Conservation (phyloP, 148 eudicot genomes). For the Dysphania ambrosioides region DNA sequence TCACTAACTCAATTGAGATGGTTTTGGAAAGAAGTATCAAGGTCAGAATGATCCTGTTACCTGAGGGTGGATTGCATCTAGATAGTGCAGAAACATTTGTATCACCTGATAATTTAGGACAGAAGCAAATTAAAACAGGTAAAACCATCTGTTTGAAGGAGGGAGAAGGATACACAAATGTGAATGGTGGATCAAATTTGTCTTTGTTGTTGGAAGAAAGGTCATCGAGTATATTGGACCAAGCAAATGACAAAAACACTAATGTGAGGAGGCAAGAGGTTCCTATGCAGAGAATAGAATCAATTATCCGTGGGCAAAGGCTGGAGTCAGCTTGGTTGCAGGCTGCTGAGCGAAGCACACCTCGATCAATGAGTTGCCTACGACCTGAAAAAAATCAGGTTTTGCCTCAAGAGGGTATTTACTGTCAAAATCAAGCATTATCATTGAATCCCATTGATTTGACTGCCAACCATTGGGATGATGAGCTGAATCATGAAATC, state of each 20-base stretch:
- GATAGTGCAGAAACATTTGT: slow-evolving; percentile 21
- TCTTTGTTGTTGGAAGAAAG: slow-evolving; percentile 34
- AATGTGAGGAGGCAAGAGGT: slow-evolving; percentile 41
- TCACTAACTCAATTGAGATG: slow-evolving; percentile 79
- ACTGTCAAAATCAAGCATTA: slow-evolving; percentile 38
- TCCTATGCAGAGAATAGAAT: slow-evolving; percentile 82
- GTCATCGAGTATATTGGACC: slow-evolving; percentile 31
- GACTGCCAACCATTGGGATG: slow-evolving; percentile 68
- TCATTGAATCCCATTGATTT: slow-evolving; percentile 33
- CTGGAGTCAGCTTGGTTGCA: slow-evolving; percentile 96
- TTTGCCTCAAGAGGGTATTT: slow-evolving; percentile 63
- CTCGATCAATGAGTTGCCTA: slow-evolving; percentile 57
- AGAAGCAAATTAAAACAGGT: slow-evolving; percentile 26
- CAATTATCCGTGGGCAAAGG: slow-evolving; percentile 89
- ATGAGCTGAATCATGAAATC: slow-evolving; percentile 63
- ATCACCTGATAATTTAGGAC: slow-evolving; percentile 25
- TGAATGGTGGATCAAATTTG: slow-evolving; percentile 30
- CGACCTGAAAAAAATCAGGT: slow-evolving; percentile 76
- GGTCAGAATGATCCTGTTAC: slow-evolving; percentile 63
- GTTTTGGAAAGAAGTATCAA: slow-evolving; percentile 66
- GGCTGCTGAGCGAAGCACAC: slow-evolving; percentile 85
- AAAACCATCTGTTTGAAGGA: slow-evolving; percentile 22
- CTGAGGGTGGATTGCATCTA: slow-evolving; percentile 35
- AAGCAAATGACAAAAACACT: slow-evolving; percentile 24
- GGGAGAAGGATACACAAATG: slow-evolving; percentile 25